phyloP scores from a whole-genome alignment of 805 yeast genomes.

The Candida sithepensis region DNA sequence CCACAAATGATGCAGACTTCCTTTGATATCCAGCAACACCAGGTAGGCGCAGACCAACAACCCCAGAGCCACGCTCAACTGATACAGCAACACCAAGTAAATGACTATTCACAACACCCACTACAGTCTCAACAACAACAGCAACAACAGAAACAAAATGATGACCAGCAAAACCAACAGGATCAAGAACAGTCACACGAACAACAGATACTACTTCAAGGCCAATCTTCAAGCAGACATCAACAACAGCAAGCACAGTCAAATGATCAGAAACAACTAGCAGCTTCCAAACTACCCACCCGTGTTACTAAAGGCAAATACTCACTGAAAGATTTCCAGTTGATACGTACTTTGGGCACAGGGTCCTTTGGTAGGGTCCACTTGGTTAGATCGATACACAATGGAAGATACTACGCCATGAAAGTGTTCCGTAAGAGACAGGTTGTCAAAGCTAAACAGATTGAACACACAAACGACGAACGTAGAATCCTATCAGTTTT shows the following conservation, averaged over 20 bases:
- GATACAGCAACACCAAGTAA: neutral
- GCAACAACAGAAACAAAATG: neutral
- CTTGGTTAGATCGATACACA: conserved; percentile 54
- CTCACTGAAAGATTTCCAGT: conserved; percentile 51
- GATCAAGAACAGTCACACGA: neutral
- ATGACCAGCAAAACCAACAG: conserved; percentile 2
- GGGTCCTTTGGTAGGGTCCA: conserved; percentile 63
- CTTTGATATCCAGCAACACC: neutral
- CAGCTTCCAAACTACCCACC: conserved; percentile 5
- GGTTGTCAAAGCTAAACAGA: conserved; percentile 60
- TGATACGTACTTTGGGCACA: conserved; percentile 56
- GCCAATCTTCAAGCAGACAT: neutral
- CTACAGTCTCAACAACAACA: conserved; percentile 3
- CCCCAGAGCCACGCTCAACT: neutral
- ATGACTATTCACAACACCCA: neutral
- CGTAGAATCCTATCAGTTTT: conserved; percentile 55
- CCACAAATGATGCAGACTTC: neutral
- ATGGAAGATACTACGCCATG: conserved; percentile 58
- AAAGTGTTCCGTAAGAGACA: conserved; percentile 55
- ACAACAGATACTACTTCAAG: neutral
- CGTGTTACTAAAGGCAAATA: conserved; percentile 53
- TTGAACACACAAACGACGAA: conserved; percentile 63
- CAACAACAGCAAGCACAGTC: neutral
- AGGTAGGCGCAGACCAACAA: neutral
- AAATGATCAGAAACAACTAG: neutral